Base-by-base conservation (phyloP, 257 asterid species). In the Ilex asprella region DNA sequence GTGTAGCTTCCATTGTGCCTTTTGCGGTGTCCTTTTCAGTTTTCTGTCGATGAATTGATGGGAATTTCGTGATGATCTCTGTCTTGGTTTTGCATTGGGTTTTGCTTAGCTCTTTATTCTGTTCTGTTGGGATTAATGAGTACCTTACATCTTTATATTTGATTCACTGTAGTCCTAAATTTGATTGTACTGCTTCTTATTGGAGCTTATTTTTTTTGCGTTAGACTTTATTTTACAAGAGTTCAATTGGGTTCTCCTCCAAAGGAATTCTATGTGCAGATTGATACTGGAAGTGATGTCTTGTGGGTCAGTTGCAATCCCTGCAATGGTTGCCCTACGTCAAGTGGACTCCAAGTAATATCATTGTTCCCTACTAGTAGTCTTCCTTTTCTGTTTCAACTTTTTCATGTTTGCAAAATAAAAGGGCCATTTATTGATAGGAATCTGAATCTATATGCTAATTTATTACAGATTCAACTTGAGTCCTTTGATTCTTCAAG, bases 211-310 rank as follows among this genome's bases (percentile, higher is more conserved):
- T 56, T 54, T 60, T 73, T 64, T 65, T 73, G 46, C 67, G 69
- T 70, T 74, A 92, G 99, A 91, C 88, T 92, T 31, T 92, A 92
- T 78, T 92, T 59, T 58, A 86, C 99, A 71, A 83, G 79, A 75
- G 95, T 92, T 60, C 78, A 69, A 75, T 69, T 92, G 74, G 99
- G 99, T 56, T 83, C 84, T 61, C 97, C 99, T 60, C 89, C 96
- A 30, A 85, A 74, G 69, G 99, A 89, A 67, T 89, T 92, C 74
- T 92, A 75, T 71, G 99, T 92, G 62, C 99, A 92, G 78, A 89
- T 92, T 60, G 98, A 92, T 76, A 88, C 98, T 7, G 98, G 98
- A 57, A 92, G 98, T 75, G 97, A 92, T 84, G 99, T 89, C 55
- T 63, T 92, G 60, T 92, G 99, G 99, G 95, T 92, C 64, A 72